Base-by-base conservation (phyloP, 306 rosid species). In the Adenanthera pavonina region DNA sequence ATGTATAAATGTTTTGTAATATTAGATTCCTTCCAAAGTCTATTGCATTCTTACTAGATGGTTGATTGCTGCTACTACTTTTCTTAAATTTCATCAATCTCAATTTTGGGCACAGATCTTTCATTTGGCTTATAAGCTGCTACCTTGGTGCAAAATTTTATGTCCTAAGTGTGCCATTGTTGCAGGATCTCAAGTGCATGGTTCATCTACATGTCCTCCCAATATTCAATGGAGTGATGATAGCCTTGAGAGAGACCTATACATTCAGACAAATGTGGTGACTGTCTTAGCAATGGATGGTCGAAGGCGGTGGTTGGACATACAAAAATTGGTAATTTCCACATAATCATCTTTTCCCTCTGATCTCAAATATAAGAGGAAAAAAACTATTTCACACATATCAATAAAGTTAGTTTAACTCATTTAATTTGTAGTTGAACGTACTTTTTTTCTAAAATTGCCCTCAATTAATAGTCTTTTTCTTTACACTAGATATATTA, bases 251-350 rank as follows among this genome's bases (percentile, higher is more conserved):
- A 96, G 89, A 83, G 99, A 96, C 82, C 84, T 96, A 51, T 92
- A 91, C 86, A 92, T 96, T 79, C 87, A 91, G 87, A 91, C 88
- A 41, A 83, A 85, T 80, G 92, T 90, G 41, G 92, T 96, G 79
- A 83, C 99, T 71, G 93, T 96, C 75, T 87, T 96, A 84, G 99
- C 99, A 68, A 96, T 96, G 99, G 99, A 96, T 89, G 99, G 99
- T 86, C 93, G 99, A 70, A 89, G 97, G 83, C 89, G 98, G 81
- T 96, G 99, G 99, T 81, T 96, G 93, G 98, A 96, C 88, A 83
- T 93, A 84, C 90, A 88, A 78, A 92, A 93, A 87, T 85, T 93
- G 98, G 99, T 96, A 78, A 86, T 86, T 80, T 73, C 77, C 78
- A 36, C 54, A 68, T 38, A 74, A 16, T 30, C 74, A 8, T 69